Conservation (phyloP, 1,284 basidiomycete genomes). For the Tylopilus sp. region DNA sequence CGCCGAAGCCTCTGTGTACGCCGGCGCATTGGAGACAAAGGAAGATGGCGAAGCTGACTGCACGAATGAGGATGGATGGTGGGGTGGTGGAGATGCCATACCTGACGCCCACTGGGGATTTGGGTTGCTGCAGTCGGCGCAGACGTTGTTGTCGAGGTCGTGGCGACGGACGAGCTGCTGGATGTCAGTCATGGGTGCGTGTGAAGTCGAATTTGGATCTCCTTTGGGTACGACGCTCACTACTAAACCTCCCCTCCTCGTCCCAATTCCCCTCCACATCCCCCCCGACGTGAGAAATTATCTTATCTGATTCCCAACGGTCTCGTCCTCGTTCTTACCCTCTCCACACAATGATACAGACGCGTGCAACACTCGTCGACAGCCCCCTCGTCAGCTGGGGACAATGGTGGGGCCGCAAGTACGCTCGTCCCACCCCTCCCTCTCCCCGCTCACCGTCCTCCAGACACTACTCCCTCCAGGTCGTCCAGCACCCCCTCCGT, state of each 20-base stretch:
- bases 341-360: background rate
- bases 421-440: conserved; percentile 29
- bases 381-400: conserved; percentile 51
- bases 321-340: background rate
- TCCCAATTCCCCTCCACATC: background rate
- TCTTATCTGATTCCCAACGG: conserved; percentile 27
- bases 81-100: conserved; percentile 25
- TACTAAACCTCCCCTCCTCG: background rate
- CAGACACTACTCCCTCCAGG: conserved; percentile 76
- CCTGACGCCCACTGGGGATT: conserved; percentile 91
- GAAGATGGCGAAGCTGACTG: conserved; percentile 73
- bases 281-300: conserved; percentile 30
- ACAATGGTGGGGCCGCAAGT: conserved; percentile 56
- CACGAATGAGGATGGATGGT: conserved; percentile 2
- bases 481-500: conserved; percentile 81
- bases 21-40: conserved; percentile 91
- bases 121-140: conserved; percentile 78
- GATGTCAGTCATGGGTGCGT: conserved; percentile 34
- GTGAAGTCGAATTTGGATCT: background rate
- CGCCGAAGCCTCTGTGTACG: conserved; percentile 82
- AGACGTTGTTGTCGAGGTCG: conserved; percentile 69
- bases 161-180: conserved; percentile 71
- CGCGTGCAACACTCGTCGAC: background rate
- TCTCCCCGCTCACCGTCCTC: background rate
- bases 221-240: conserved; percentile 9